Base-by-base conservation (phyloP, 2,329 filamentous ascomycete species). In the Fusarium oxysporum region DNA sequence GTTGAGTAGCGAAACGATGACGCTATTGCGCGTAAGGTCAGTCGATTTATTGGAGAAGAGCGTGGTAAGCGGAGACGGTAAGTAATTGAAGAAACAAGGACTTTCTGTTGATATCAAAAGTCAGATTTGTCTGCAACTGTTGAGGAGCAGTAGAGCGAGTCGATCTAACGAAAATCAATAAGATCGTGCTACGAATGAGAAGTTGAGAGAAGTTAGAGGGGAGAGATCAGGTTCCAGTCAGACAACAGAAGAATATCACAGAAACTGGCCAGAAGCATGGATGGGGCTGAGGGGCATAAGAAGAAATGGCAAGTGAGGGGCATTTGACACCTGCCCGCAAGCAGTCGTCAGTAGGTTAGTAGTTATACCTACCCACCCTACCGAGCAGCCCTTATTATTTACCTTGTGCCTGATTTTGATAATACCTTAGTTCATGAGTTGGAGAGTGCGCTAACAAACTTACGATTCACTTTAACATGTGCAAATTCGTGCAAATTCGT, bases 11-110 rank as follows among this genome's bases (percentile, higher is more conserved):
- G 64, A 55, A 74, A 70, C 68, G 69, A 78, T 78, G 76, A 76
- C 76, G 76, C 76, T 78, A 78, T 76, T 54, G 74, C 63, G 73
- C 67, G 71, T 68, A 68, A 74, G 62, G 73, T 77, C 76, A 72
- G 76, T 68, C 71, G 73, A 76, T 76, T 75, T 68, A 77, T 73
- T 77, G 74, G 71, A 73, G 73, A 75, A 56, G 55, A 69, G 60
- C 60, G 60, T 62, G 62, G 63, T 54, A 60, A 62, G 62, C 66
- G 66, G 66, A 65, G 48, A 58, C 58, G 41, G 62, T 65, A 61
- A 53, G 60, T 65, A 65, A 64, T 58, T 60, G 48, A 62, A 63
- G 55, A 62, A 53, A 51, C 62, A 65, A 70, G 50, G 60, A 50
- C 62, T 44, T 62, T 40, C 67, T 64, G 56, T 63, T 41, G 21